Evolutionary conservation across 192 early-diverging fungal genomes (phyloP), one percentile per base, ranked within the genome.

Genomic region (Coemansia sp.): DNA sequence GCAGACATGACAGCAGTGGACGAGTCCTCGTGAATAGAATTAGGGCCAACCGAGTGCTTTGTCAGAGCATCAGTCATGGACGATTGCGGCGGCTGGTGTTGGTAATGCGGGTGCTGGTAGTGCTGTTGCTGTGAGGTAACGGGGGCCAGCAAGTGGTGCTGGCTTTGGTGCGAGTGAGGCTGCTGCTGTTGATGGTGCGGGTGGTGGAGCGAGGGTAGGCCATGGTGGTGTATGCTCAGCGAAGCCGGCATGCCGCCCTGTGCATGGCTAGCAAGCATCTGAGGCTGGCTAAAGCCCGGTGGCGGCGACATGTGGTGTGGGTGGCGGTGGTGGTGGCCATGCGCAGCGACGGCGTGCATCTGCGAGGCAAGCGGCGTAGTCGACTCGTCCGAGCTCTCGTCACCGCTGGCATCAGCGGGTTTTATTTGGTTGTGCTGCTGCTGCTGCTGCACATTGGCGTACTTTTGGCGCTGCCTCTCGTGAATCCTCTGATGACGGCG

Each of bases 401-500:
- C 61, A 9, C 68, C 70, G 8, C 24, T 60, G 18, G 18, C 53
- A 10, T 56, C 57, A 4, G 35, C 36, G 7, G 42, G 28, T 14
- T 23, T 39, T 42, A 50, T 34, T 35, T 69, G 70, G 35, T 8
- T n/a, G 33, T 66, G 63, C 43, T 55, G 57, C 61, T 74, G 77
- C 61, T 74, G 77, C 60, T 79, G 71, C 18, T 79, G 67, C 28
- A 68, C 70, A 21, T 67, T 69, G 24, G 69, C 68, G 24, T 74
- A 67, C 65, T 80, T 80, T 36, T 63, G 50, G n/a, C 69, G 23
- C 77, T 81, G 79, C 8, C 82, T 69, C 58, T 84, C 67, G 56
- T 88, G 87, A 58, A 86, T 85, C 37, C 83, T 77, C 69, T 77
- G 82, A 62, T 89, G 88, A 16, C 88, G 83, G 21, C 88, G 79